Base-by-base conservation (phyloP, 1,139 yeast genomes). In the Yamadazyma songkhlaensis region DNA sequence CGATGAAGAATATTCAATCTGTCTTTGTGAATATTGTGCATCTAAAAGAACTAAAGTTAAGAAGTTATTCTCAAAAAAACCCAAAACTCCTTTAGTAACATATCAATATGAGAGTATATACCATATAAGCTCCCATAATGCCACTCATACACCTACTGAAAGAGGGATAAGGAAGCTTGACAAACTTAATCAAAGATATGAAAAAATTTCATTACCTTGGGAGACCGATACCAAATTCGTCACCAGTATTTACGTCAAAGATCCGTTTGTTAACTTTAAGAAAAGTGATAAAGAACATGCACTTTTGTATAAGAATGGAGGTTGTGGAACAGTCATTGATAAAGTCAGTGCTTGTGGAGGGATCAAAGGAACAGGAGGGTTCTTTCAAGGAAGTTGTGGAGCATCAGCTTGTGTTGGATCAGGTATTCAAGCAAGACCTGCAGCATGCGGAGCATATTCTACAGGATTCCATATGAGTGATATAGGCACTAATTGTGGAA, bases 1-100 rank as follows among this genome's bases (percentile, higher is more conserved):
- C 32, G 36, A 39, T 6, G 41, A 41, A n/a, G 51, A 50, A 9
- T 53, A 53, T 31, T 35, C 47, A 4, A 35, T 43, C 12, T 46
- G 49, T 31, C 29, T 31, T 13, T 46, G 49, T 31, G 12, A 10
- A 2, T 45, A 36, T 35, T 46, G 47, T 23, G 4, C 32, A 15
- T 14, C 20, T 30, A 37, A 5, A 2, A 22, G 21, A 29, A 25
- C 10, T 28, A 38, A 28, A 36, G 3, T 17, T 31, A 31, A 13
- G 27, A 21, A 17, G 25, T 5, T 22, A 23, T 6, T 34, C 37
- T 24, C 17, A 22, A 9, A 25, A 24, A 10, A 23, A 4, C 13
- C 21, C 23, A 29, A 29, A 9, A 9, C 20, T 17, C 25, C 25
- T 3, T 14, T 17, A 17, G 17, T 22, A 13, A 17, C 12, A 4